Conservation (phyloP, 2,329 filamentous ascomycete species). For the Aspergillus neoniger region DNA sequence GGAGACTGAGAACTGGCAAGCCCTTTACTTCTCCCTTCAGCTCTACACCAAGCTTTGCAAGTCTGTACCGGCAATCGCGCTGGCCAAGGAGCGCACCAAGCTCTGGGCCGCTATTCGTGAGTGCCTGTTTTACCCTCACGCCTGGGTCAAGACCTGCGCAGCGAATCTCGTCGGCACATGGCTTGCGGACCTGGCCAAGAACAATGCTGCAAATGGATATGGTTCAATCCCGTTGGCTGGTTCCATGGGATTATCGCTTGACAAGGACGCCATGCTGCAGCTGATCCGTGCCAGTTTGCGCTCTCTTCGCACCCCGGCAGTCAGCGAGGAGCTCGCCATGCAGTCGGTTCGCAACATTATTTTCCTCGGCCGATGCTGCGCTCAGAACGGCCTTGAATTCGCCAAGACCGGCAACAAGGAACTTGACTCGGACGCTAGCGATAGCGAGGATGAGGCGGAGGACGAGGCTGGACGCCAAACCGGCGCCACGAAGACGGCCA, state of each 20-base stretch:
- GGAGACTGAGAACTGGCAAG: slow-evolving; percentile 63
- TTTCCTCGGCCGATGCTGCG: slow-evolving; percentile 71
- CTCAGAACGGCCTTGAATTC: slow-evolving; percentile 56
- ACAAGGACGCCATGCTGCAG: slow-evolving; percentile 63
- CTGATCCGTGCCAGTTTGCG: slow-evolving; percentile 59
- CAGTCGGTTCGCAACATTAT: slow-evolving; percentile 80
- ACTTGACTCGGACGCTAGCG: slow-evolving; percentile 39
- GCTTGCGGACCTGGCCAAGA: slow-evolving; percentile 74
- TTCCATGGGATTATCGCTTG: slow-evolving; percentile 69
- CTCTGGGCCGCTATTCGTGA: slow-evolving; percentile 71
- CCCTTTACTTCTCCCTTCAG: slow-evolving; percentile 72
- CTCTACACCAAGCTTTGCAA: slow-evolving; percentile 68
- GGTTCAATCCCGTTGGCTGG: slow-evolving; percentile 64
- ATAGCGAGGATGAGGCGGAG: slow-evolving; percentile 48
- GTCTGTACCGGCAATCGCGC: slow-evolving; percentile 63
- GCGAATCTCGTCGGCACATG: slow-evolving; percentile 74
- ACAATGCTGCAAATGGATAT: slow-evolving; percentile 57
- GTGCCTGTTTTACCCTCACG: slow-evolving; percentile 71
- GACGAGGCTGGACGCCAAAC: slow-evolving; percentile 36
- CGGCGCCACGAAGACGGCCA: slow-evolving; percentile 49
- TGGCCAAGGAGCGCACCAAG: slow-evolving; percentile 61
- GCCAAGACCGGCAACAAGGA: slow-evolving; percentile 45
- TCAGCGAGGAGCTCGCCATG: slow-evolving; percentile 73
- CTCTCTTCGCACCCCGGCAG: slow-evolving; percentile 62
- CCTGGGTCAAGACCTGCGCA: slow-evolving; percentile 74